These are phyloP conservation scores for Penicillium malachiteum DNA, from an alignment of 495 filamentous ascomycete genomes.

Conservation along the genomic window DNA sequence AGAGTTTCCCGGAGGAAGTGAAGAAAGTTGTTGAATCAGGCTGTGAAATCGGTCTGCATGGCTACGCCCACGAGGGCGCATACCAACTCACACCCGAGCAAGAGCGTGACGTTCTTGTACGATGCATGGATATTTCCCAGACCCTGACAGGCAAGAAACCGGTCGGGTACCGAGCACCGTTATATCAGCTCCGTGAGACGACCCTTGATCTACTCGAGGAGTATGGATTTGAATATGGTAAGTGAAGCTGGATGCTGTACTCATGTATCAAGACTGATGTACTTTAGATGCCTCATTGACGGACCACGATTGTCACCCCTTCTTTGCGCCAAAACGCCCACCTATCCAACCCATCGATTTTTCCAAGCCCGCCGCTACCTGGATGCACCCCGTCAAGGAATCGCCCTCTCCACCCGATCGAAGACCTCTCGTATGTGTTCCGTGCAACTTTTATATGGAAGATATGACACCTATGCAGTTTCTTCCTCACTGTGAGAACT, in stretches of 20 bases:
- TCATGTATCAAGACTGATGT: neutral
- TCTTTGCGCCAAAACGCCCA: constrained; percentile 48
- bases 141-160: constrained; percentile 53
- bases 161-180: constrained; percentile 55
- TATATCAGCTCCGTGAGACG: constrained; percentile 56
- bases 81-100: constrained; percentile 56
- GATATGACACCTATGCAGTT: constrained; percentile 59
- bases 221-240: constrained; percentile 56
- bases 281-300: constrained; percentile 52
- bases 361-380: constrained; percentile 43
- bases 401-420: constrained; percentile 24
- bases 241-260: neutral
- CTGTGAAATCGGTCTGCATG: constrained; percentile 60
- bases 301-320: constrained; percentile 54
- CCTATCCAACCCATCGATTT: constrained; percentile 53
- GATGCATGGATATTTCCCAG: constrained; percentile 52
- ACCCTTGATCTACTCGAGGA: constrained; percentile 56
- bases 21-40: constrained; percentile 54
- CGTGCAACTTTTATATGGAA: constrained; percentile 57
- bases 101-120: constrained; percentile 55
- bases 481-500: constrained; percentile 49
- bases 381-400: constrained; percentile 56
- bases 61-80: constrained; percentile 60
- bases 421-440: constrained; percentile 49
- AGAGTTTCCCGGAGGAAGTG: constrained; percentile 57